These are phyloP conservation scores for Hortiboletus campestris DNA, from an alignment of 768 basidiomycete species.

Conservation along the genomic window DNA sequence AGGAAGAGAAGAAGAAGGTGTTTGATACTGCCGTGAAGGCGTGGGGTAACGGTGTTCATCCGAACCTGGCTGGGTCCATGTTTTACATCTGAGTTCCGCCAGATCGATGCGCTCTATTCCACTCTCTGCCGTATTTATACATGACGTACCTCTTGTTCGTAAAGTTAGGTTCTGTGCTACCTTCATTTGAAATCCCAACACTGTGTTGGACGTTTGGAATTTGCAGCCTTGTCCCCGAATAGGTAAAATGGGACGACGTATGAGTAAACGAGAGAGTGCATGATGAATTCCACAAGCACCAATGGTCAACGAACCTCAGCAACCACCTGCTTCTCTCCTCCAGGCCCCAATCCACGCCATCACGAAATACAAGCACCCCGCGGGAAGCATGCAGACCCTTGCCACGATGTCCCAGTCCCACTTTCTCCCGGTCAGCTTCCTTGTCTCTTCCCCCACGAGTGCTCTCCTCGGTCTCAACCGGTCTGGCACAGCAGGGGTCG, in stretches of 20 bases:
- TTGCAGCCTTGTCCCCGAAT: background rate
- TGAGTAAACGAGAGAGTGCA: background rate
- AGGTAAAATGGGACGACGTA: background rate
- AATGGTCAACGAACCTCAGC: constrained; percentile 11
- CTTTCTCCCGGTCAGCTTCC: constrained; percentile 46
- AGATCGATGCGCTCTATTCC: background rate
- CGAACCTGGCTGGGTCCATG: constrained; percentile 61
- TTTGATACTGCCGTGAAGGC: constrained; percentile 22
- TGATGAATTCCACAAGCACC: background rate
- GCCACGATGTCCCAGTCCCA: constrained; percentile 83
- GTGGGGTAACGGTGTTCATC: constrained; percentile 60
- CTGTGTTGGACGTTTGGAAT: background rate
- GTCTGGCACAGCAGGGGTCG: constrained; percentile 15
- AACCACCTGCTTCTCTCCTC: constrained; percentile 35
- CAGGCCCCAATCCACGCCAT: constrained; percentile 70
- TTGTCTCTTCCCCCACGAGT: constrained; percentile 14
- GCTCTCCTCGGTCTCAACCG: constrained; percentile 20
- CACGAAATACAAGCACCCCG: constrained; percentile 69
- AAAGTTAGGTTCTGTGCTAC: background rate
- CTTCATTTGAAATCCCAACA: background rate
- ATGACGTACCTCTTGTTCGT: background rate
- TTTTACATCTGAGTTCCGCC: constrained; percentile 58
- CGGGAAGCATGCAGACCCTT: constrained; percentile 68
- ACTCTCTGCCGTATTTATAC: background rate
- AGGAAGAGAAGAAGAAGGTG: constrained; percentile 27